Evolutionary conservation across 83 land plant species (phyloP).

Genomic region (Thuja plicata): DNA sequence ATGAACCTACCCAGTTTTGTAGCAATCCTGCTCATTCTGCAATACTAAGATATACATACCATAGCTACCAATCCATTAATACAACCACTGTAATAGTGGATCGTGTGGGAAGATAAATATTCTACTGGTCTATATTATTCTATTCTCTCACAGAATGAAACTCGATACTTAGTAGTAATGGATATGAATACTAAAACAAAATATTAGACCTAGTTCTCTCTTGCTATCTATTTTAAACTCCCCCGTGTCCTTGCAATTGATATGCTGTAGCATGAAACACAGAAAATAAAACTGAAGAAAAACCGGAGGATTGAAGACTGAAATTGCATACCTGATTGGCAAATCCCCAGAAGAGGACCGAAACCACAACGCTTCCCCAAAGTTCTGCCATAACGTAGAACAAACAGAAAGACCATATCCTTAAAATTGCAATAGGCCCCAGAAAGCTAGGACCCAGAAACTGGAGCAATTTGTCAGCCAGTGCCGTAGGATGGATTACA

Average conservation of each 20-base stretch:
- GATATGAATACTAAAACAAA: background rate
- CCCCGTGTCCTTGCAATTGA: background rate
- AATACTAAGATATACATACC: background rate
- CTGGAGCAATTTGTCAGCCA: slow-evolving; percentile 76
- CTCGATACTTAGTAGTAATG: background rate
- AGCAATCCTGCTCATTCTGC: background rate
- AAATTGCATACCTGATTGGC: slow-evolving; percentile 87
- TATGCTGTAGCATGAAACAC: background rate
- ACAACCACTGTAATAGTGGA: background rate
- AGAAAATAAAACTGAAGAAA: background rate
- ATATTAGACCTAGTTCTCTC: too few species aligned
- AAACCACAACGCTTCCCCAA: slow-evolving; percentile 99
- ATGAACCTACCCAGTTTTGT: background rate
- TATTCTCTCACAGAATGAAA: background rate
- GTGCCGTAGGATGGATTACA: slow-evolving; percentile 81
- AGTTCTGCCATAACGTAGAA: slow-evolving; percentile 99
- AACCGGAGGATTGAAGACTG: background rate
- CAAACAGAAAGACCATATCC: slow-evolving; percentile 97
- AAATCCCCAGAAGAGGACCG: slow-evolving; percentile 99
- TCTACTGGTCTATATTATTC: background rate
- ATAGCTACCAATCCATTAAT: background rate
- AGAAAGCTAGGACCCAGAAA: slow-evolving; percentile 87
- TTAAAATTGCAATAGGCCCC: slow-evolving; percentile 95
- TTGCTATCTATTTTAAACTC: background rate
- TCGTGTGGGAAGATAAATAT: background rate